Percentiles rank a stretch among this genome's conserved stretches.
Evolutionary conservation across 2,329 filamentous ascomycete genomes (phyloP).

Genomic region (Paracorniculantispora psalliotae): DNA sequence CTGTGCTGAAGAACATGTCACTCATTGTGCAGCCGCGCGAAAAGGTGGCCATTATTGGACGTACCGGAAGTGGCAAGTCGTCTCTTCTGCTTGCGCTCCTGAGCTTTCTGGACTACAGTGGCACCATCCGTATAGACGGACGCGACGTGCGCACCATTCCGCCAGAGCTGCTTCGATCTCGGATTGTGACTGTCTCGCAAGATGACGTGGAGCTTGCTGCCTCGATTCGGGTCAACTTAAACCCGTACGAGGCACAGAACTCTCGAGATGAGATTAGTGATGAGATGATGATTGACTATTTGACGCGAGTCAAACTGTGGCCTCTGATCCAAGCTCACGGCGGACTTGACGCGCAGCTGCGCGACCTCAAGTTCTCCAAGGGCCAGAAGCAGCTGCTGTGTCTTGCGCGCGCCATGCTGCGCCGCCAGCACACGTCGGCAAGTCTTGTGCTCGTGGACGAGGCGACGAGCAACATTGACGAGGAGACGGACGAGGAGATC

Average conservation of each 20-base stretch:
- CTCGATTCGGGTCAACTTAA: slow-evolving; percentile 13
- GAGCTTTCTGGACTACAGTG: slow-evolving; percentile 10
- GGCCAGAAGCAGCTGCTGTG: slow-evolving; percentile 19
- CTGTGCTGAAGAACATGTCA: slow-evolving; percentile 11
- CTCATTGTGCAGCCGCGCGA: slow-evolving; percentile 5
- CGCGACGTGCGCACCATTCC: slow-evolving; percentile 6
- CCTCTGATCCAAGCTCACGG: slow-evolving; percentile 8
- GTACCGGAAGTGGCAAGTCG: slow-evolving; percentile 15
- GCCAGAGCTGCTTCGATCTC: slow-evolving; percentile 19
- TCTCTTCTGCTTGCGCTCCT: slow-evolving; percentile 7
- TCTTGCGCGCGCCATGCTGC: slow-evolving; percentile 21
- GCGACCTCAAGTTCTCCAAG: slow-evolving; percentile 14
- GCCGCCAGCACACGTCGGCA: slow-evolving; percentile 13
- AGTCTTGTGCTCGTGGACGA: slow-evolving; percentile 8
- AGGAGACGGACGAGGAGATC: slow-evolving; percentile 26
- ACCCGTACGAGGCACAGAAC: slow-evolving; percentile 2
- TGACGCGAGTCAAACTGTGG: slow-evolving; percentile 16
- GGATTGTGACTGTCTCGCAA: slow-evolving; percentile 25
- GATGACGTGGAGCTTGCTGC: slow-evolving; percentile 18
- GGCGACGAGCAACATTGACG: slow-evolving; percentile 28
- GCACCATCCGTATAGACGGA: slow-evolving; percentile 15
- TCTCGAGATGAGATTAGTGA: background rate
- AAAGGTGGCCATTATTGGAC: slow-evolving; percentile 13
- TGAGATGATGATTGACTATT: slow-evolving; percentile 12
- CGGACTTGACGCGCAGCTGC: slow-evolving; percentile 13